Base-by-base conservation (phyloP, 192 early-diverging fungal genomes). In the Geranomyces michiganensis region DNA sequence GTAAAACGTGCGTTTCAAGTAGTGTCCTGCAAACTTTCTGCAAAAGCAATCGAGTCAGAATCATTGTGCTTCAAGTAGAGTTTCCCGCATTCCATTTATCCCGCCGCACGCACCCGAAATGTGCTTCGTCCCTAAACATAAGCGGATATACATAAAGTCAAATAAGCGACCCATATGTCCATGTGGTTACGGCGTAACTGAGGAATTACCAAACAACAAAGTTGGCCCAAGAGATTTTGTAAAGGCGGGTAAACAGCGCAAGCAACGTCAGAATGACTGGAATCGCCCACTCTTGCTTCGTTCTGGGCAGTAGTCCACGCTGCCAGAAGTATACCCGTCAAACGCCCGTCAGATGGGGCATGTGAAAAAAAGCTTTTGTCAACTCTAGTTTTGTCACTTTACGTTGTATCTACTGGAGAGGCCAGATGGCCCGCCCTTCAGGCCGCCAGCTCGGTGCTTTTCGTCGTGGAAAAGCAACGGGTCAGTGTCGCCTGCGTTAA, bases 1-100 rank as follows among this genome's bases (percentile, higher is more conserved):
- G 72, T 97, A 99, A 69, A 97, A 99, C 47, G 92, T 91, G 26
- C 86, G 78, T 63, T 96, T 95, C 46, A 99, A 75, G 79, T 99
- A 99, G 75, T 94, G 82, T 10, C 91, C 92, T 19, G 90, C 97
- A 82, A 99, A 99, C 86, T 97, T 85, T 33, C 75, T 78, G 53
- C 22, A 24, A 31, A 41, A 10, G 36, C 36, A 41, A n/a, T n/a
- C n/a, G n/a, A n/a, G 4, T 1, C 30, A 66, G 31, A 67, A 36
- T n/a, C n/a, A 33, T 36, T 62, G 14, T 17, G 48, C 14, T 15
- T n/a, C 55, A 10, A 49, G 5, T 13, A n/a, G 32, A 21, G 15
- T 47, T 1, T 17, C 4, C 26, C 62, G 24, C 15, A 43, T 51
- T 71, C 27, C 19, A 33, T 60, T 6, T 17, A 22, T 8, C 29